Evolutionary conservation across 441 rosid genomes (phyloP), one percentile per base, ranked within the genome.

Genomic region (Erodium texanum): DNA sequence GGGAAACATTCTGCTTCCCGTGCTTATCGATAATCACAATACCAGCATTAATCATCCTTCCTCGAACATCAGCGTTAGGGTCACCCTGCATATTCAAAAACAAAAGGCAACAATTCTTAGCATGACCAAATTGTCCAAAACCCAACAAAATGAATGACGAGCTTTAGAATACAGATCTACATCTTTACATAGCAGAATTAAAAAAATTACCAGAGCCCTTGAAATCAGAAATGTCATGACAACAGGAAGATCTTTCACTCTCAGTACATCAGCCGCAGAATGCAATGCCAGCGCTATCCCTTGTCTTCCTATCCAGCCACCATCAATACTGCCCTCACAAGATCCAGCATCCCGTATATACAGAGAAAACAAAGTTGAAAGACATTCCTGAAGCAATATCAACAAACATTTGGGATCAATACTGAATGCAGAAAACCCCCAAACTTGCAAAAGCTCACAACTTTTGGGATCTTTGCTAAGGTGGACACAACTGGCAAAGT

Each of bases 11-110:
- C 32, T 89, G 96, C 76, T 73, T 88, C 58, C 99, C 98, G 72
- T 90, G 98, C 85, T 82, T 90, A 79, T 96, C 97, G 71, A 96
- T 90, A 74, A 96, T 89, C 90, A 88, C 70, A 68, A 93, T 85
- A 68, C 98, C 98, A 77, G 97, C 98, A 88, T 90, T 86, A 64
- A 93, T 89, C 99, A 96, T 93, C 81, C 92, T 84, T 72, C 98
- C 99, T 69, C 98, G 92, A 83, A 96, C 98, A 89, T 96, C 99
- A 38, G 85, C 80, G 82, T 93, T 96, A 73, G 88, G 89, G 75
- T 96, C 99, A 74, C 96, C 99, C 99, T 93, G 87, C 77, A 82
- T 65, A 34, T 74, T 38, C 65, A 50, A 68, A 70, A 74, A 43
- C 65, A 50, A 68, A 70, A 74, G 34, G 22, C 58, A 62, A 24